Conservation (phyloP, 2,329 filamentous ascomycete genomes). For the Trichoderma afroharzianum region DNA sequence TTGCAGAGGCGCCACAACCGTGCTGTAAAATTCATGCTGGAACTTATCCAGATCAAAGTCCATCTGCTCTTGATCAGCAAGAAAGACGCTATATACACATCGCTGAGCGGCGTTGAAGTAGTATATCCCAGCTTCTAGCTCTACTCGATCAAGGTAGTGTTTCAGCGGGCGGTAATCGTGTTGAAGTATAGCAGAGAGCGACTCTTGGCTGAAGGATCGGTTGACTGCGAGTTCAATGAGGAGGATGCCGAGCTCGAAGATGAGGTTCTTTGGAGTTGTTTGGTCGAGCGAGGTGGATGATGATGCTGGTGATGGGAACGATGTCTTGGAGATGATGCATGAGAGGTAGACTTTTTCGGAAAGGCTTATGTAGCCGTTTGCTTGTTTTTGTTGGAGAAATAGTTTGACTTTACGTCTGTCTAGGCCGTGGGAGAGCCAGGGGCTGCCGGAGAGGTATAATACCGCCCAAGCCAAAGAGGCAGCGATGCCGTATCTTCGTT, state of each 20-base stretch:
- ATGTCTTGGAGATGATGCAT: neutral
- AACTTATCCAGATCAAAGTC: slow-evolving; percentile 10
- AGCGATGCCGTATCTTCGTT: slow-evolving; percentile 8
- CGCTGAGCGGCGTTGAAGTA: slow-evolving; percentile 12
- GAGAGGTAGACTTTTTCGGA: slow-evolving; percentile 11
- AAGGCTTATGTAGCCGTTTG: slow-evolving; percentile 6
- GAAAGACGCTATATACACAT: slow-evolving; percentile 6
- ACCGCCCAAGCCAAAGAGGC: slow-evolving; percentile 8
- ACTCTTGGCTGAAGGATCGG: slow-evolving; percentile 2
- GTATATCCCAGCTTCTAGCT: slow-evolving; percentile 8
- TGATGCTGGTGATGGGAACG: neutral
- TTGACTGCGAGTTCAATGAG: slow-evolving; percentile 14
- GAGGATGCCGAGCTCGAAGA: slow-evolving; percentile 11
- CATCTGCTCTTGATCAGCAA: slow-evolving; percentile 5
- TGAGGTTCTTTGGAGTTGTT: neutral
- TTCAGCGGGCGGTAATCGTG: slow-evolving; percentile 2
- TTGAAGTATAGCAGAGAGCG: neutral
- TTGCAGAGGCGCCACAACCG: slow-evolving; percentile 8
- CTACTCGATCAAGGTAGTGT: neutral
- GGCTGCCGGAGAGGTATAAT: neutral
- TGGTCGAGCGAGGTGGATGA: neutral
- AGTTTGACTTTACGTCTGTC: neutral
- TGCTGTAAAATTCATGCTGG: slow-evolving; percentile 13
- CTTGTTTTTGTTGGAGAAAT: neutral
- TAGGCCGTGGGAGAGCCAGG: neutral